phyloP scores from a whole-genome alignment of 352 stramenopile genomes.

The Blastocystis hominis region DNA sequence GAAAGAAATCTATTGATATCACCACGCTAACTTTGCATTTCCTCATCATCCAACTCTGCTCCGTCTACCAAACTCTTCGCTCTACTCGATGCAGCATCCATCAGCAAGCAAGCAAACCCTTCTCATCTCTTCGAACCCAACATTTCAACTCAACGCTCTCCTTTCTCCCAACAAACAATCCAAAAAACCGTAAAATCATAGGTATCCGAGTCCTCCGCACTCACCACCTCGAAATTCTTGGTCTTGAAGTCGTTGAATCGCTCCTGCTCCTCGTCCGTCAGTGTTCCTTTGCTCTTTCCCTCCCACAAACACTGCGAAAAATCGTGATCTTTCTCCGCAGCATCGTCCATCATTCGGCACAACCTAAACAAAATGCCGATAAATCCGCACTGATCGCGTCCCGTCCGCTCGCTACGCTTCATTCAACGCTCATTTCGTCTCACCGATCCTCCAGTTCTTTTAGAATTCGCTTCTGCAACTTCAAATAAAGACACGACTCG shows the following conservation, averaged over 20 bases:
- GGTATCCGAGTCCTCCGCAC: not conserved
- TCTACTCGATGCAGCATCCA: too few relatives aligned
- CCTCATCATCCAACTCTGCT: too few relatives aligned
- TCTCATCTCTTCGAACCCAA: not conserved
- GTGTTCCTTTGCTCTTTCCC: too few relatives aligned
- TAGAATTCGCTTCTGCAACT: not conserved
- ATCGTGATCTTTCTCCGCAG: not conserved
- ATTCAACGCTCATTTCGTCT: not conserved
- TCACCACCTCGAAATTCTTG: not conserved
- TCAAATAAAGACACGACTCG: not conserved
- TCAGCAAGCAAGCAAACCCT: too few relatives aligned
- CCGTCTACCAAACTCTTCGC: too few relatives aligned
- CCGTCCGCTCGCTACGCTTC: not conserved
- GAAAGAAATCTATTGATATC: too few relatives aligned
- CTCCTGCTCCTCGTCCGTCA: not conserved
- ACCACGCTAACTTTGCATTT: too few relatives aligned
- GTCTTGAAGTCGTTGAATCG: not conserved
- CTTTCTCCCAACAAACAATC: not conserved
- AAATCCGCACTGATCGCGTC: not conserved
- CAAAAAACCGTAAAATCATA: not conserved
- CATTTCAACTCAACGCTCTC: not conserved
- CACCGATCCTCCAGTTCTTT: not conserved
- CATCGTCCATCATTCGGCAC: not conserved
- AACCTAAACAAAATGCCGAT: not conserved
- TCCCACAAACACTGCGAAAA: not conserved